phyloP scores from a whole-genome alignment of 495 filamentous ascomycete species.

The Oidiodendron maius region DNA sequence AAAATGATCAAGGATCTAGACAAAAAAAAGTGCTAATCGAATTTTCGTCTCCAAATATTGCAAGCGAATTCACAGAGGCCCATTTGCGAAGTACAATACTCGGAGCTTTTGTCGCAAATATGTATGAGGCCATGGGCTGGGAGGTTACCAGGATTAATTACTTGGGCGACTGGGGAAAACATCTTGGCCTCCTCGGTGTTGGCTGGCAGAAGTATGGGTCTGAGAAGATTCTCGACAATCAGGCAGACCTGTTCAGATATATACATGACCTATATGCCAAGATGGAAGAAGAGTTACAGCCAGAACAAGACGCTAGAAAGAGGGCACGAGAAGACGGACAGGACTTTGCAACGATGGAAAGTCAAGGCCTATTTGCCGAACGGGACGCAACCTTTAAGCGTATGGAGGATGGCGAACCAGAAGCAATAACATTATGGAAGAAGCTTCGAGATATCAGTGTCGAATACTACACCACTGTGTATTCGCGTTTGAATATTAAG shows the following conservation, averaged over 20 bases:
- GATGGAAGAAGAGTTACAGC: slow-evolving; percentile 48
- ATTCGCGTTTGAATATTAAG: slow-evolving; percentile 59
- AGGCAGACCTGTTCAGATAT: slow-evolving; percentile 1
- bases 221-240: neutral
- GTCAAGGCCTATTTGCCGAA: slow-evolving; percentile 44
- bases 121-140: slow-evolving; percentile 66
- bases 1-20: neutral
- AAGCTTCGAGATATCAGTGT: slow-evolving; percentile 62
- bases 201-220: slow-evolving; percentile 39
- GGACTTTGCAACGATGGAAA: slow-evolving; percentile 46
- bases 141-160: slow-evolving; percentile 68
- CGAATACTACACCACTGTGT: slow-evolving; percentile 54
- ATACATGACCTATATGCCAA: slow-evolving; percentile 43
- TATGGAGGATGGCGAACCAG: slow-evolving; percentile 58
- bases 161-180: slow-evolving; percentile 72
- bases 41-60: slow-evolving; percentile 20
- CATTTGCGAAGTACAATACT: slow-evolving; percentile 74
- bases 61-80: slow-evolving; percentile 69
- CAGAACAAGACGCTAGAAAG: slow-evolving; percentile 52
- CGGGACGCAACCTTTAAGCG: slow-evolving; percentile 64
- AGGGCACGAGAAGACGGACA: slow-evolving; percentile 51
- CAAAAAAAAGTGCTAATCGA: slow-evolving; percentile 5
- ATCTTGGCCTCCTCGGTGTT: slow-evolving; percentile 65
- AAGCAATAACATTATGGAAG: slow-evolving; percentile 60
- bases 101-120: slow-evolving; percentile 64